These are phyloP conservation scores for Trapa bicornis DNA, from an alignment of 345 rosid species.

Conservation along the genomic window DNA sequence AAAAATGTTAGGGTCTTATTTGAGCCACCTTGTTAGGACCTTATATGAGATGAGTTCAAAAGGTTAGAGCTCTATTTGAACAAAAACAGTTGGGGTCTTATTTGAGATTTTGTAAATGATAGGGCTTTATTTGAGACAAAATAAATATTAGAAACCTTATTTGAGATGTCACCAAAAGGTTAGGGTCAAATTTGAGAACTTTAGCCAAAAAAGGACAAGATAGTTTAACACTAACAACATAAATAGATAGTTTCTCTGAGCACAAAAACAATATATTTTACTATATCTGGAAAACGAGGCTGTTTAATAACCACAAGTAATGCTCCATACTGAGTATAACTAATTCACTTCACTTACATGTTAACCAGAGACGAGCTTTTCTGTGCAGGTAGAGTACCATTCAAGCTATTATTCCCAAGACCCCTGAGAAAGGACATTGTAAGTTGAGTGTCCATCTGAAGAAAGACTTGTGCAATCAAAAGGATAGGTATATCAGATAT, in stretches of 20 bases:
- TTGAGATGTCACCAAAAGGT: no score
- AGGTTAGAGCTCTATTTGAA: no score
- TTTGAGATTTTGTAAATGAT: no score
- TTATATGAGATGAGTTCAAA: no score
- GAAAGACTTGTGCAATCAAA: not conserved
- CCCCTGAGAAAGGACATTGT: slow-evolving; percentile 33
- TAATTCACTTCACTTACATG: slow-evolving; percentile 29
- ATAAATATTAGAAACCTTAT: no score
- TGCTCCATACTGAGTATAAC: no score
- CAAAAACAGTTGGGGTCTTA: no score
- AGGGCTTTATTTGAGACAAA: no score
- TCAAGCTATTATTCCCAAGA: slow-evolving; percentile 42
- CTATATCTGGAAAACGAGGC: not conserved
- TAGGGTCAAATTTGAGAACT: no score
- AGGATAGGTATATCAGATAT: not conserved
- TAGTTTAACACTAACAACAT: not conserved
- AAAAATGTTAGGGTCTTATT: no score
- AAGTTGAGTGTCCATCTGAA: slow-evolving; percentile 3
- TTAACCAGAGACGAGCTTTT: slow-evolving; percentile 32
- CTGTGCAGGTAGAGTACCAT: slow-evolving; percentile 40
- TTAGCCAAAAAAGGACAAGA: no score
- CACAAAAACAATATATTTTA: not conserved
- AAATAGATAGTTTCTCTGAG: not conserved
- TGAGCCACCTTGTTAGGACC: no score
- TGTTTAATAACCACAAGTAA: not conserved